Conservation (phyloP, 768 basidiomycete genomes). For the Amylocystis lapponica region DNA sequence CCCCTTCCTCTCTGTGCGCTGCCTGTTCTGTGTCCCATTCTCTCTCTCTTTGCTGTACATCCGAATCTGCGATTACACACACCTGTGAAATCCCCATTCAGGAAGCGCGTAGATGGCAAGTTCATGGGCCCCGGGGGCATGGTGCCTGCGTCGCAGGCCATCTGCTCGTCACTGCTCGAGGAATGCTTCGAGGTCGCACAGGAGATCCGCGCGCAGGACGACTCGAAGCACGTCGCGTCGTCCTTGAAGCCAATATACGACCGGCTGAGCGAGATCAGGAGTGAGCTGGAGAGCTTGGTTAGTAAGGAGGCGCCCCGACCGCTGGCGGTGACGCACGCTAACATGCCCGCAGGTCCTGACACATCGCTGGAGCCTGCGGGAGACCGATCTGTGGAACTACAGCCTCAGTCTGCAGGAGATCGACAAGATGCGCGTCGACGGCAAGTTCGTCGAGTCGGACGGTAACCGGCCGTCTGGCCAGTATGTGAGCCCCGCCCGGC, state of each 20-base stretch:
- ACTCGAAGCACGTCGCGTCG: slow-evolving; percentile 80
- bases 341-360: slow-evolving; percentile 45
- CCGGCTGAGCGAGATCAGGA: slow-evolving; percentile 76
- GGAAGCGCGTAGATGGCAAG: slow-evolving; percentile 92
- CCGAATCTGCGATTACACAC: slow-evolving; percentile 13
- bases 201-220: slow-evolving; percentile 91
- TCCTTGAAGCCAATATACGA: slow-evolving; percentile 92
- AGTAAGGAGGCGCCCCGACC: background rate
- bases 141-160: slow-evolving; percentile 86
- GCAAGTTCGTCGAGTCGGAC: slow-evolving; percentile 93
- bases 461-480: slow-evolving; percentile 91
- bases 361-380: slow-evolving; percentile 93
- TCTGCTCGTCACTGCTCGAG: slow-evolving; percentile 89
- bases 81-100: slow-evolving; percentile 22
- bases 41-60: slow-evolving; percentile 1
- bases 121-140: slow-evolving; percentile 88
- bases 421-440: slow-evolving; percentile 94
- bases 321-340: background rate
- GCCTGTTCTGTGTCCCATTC: background rate
- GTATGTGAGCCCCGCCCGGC: slow-evolving; percentile 58
- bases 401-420: slow-evolving; percentile 91
- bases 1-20: background rate
- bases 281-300: slow-evolving; percentile 85
- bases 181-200: slow-evolving; percentile 95
- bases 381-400: slow-evolving; percentile 93